Conservation (phyloP, 2,329 filamentous ascomycete species). For the Trichoderma sp. region DNA sequence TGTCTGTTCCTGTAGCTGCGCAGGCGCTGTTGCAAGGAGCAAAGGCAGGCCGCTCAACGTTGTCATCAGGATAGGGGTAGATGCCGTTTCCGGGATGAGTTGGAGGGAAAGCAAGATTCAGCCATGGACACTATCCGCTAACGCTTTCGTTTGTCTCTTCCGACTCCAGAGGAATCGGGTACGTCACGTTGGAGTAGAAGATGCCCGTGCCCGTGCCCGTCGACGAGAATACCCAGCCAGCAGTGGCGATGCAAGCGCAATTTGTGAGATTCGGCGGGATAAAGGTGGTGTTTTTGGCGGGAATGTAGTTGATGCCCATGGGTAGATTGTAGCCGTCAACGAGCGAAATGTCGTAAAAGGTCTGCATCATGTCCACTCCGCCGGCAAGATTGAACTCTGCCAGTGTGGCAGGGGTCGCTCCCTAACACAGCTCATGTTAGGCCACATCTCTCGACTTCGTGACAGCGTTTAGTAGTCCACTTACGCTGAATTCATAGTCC, state of each 20-base stretch:
- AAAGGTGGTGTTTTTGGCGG: slow-evolving; percentile 62
- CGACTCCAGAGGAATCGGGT: slow-evolving; percentile 67
- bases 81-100: slow-evolving; percentile 71
- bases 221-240: slow-evolving; percentile 59
- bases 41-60: slow-evolving; percentile 69
- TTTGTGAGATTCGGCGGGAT: slow-evolving; percentile 78
- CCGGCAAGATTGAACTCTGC: slow-evolving; percentile 79
- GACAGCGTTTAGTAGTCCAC: slow-evolving; percentile 31
- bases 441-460: background rate
- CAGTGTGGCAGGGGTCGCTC: slow-evolving; percentile 71
- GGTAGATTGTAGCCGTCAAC: slow-evolving; percentile 85
- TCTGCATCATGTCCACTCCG: slow-evolving; percentile 60
- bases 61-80: slow-evolving; percentile 78
- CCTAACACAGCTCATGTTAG: slow-evolving; percentile 46
- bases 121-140: slow-evolving; percentile 77
- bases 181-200: slow-evolving; percentile 64
- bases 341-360: slow-evolving; percentile 82
- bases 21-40: slow-evolving; percentile 79
- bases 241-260: slow-evolving; percentile 72
- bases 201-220: slow-evolving; percentile 59
- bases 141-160: slow-evolving; percentile 59
- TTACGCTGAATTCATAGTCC: slow-evolving; percentile 68
- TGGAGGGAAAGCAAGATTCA: slow-evolving; percentile 69
- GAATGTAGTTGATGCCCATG: slow-evolving; percentile 62
- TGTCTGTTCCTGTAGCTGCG: slow-evolving; percentile 63